Percentiles rank a stretch among this genome's conserved stretches.
Evolutionary conservation across 305 asterid genomes (phyloP).

Genomic region (Lippia alba): DNA sequence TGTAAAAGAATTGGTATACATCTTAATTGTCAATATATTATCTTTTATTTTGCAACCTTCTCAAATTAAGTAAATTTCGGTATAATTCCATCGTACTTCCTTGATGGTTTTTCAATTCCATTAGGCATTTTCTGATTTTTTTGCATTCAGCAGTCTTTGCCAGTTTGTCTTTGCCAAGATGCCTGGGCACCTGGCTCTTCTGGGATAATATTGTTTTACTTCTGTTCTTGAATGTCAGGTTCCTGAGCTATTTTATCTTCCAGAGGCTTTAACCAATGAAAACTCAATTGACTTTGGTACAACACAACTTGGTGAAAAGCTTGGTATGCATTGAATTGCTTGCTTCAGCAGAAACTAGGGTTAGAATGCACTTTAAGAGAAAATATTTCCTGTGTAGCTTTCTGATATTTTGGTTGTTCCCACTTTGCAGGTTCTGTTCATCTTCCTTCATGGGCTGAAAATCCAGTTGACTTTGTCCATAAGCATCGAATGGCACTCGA

Average conservation of each 20-base stretch:
- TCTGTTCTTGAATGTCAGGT: conserved; percentile 59
- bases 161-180: conserved; percentile 34
- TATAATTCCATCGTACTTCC: conserved; percentile 18
- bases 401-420: conserved; percentile 32
- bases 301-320: conserved; percentile 97
- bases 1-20: conserved; percentile 88
- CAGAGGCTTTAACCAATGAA: conserved; percentile 85
- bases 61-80: conserved; percentile 4
- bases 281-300: conserved; percentile 92
- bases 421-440: conserved; percentile 64
- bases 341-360: conserved; percentile 31
- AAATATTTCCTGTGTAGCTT: conserved; percentile 27
- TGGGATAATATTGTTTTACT: conserved; percentile 30
- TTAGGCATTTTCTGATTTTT: conserved; percentile 14
- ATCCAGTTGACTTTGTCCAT: conserved; percentile 90
- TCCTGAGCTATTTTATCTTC: conserved; percentile 97
- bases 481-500: conserved; percentile 98
- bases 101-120: conserved; percentile 19
- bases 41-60: conserved; percentile 18
- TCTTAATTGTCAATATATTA: conserved; percentile 27
- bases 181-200: conserved; percentile 7
- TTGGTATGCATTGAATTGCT: conserved; percentile 63
- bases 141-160: conserved; percentile 19
- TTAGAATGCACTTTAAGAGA: conserved; percentile 13
- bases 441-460: conserved; percentile 98